These are phyloP conservation scores for Chrysoporthe puriensis DNA, from an alignment of 2,329 filamentous ascomycete genomes.

Conservation along the genomic window DNA sequence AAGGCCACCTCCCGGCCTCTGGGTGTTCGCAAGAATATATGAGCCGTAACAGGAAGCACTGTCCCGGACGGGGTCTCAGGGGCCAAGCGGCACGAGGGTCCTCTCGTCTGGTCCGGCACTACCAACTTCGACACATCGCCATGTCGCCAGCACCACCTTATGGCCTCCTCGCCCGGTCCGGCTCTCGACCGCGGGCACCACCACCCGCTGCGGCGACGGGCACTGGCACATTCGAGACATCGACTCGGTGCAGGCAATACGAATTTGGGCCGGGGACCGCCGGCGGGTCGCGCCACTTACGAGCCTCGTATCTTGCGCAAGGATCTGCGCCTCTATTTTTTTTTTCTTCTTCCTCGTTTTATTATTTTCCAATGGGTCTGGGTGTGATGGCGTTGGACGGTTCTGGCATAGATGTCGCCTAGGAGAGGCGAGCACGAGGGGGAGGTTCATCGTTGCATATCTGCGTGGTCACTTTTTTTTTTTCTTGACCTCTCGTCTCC, in stretches of 20 bases:
- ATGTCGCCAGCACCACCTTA: not conserved
- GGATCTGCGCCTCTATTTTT: conserved; percentile 5
- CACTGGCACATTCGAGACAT: not conserved
- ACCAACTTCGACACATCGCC: not conserved
- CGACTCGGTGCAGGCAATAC: not conserved
- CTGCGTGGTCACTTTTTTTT: not conserved
- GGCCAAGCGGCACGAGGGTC: not conserved
- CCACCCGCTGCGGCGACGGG: not conserved
- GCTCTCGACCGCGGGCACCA: not conserved
- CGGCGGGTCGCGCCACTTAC: not conserved
- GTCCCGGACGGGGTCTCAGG: not conserved
- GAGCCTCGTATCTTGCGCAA: conserved; percentile 8
- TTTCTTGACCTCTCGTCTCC: not conserved
- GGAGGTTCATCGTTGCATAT: not conserved
- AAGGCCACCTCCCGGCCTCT: not conserved
- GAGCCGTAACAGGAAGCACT: not conserved
- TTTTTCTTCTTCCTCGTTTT: conserved; percentile 16
- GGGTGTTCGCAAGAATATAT: not conserved
- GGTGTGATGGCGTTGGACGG: conserved; percentile 21
- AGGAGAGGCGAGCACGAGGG: not conserved
- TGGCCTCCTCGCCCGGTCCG: not conserved
- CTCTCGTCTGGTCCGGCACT: not conserved
- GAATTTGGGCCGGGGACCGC: not conserved
- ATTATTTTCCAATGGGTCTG: conserved; percentile 12
- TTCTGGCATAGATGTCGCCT: conserved; percentile 24